Evolutionary conservation across 75 land plant genomes (phyloP).

Genomic region (Pinus tabuliformis): DNA sequence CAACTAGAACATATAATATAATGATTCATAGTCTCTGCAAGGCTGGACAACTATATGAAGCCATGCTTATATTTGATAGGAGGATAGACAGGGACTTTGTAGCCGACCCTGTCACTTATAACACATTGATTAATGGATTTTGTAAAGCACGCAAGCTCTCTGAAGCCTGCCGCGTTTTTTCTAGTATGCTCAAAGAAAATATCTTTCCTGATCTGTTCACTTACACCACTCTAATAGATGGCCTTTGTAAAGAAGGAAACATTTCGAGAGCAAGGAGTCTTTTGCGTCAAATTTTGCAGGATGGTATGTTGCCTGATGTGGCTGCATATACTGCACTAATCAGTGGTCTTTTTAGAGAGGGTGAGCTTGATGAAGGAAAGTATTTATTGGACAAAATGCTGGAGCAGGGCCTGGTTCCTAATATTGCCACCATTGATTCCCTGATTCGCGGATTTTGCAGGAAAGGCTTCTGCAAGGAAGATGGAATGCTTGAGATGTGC

Average conservation of each 20-base stretch:
- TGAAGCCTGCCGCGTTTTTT: constrained; percentile 3
- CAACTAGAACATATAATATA: constrained; percentile 13
- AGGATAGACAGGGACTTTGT: not conserved
- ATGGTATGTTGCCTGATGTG: constrained; percentile 8
- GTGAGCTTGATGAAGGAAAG: constrained; percentile 1
- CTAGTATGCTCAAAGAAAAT: constrained; percentile 9
- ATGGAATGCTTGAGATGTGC: not conserved
- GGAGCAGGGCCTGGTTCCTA: not conserved
- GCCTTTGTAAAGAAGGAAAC: constrained; percentile 11
- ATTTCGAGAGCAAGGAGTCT: not conserved
- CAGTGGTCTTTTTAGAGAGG: constrained; percentile 5
- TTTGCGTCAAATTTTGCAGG: not conserved
- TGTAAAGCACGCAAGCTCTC: not conserved
- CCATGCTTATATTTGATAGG: constrained; percentile 7
- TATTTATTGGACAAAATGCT: constrained; percentile 9
- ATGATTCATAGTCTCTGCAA: constrained; percentile 18
- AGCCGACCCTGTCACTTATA: constrained; percentile 18
- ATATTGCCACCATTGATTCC: constrained; percentile 1
- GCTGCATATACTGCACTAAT: constrained; percentile 9
- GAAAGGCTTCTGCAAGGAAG: constrained; percentile 9
- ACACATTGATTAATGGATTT: constrained; percentile 17
- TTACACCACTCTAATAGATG: constrained; percentile 9
- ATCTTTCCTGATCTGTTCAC: constrained; percentile 9
- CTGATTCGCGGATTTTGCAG: constrained; percentile 11
- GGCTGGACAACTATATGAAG: constrained; percentile 10